Base-by-base conservation (phyloP, 2,329 filamentous ascomycete genomes). In the Dothiorella sarmentorum region DNA sequence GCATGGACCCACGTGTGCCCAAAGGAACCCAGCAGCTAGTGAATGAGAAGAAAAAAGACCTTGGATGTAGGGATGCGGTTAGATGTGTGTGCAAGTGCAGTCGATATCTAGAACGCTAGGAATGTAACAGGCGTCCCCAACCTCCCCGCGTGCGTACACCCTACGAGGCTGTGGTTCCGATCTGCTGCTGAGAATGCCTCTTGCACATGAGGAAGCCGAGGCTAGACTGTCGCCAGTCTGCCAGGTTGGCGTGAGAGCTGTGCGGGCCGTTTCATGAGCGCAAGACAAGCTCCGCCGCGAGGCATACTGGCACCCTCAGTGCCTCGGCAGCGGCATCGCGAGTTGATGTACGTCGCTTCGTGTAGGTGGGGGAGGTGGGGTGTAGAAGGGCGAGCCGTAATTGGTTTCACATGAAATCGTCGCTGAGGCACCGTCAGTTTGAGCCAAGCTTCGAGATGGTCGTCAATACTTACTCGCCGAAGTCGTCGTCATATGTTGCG, bases 401-500 rank as follows among this genome's bases (percentile, higher is more conserved):
- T 22, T 15, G 27, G 29, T 43, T 59, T 73, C 68, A 73, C 71
- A 73, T 73, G 59, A 73, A 73, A 61, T 73, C 70, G 53, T 73
- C 71, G 65, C 71, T 73, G 56, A 9, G 22, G 5, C 7, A 9
- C 24, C 9, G 61, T 73, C 63, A 73, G 67, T 57, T 58, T 6
- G 31, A 45, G 24, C 22, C 31, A 58, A 40, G 43, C 40, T 53
- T 56, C 26, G 22, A 35, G 26, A n/a, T 13, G 33, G 43, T 11
- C 35, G 17, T 18, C 15, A 51, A 58, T 27, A 61, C 91, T 81
- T 80, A 90, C 84, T 96, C 93, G 76, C 90, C 93, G 70, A 90
- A 90, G 61, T 90, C 89, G 57, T 91, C 88, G 27, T 90, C 89
- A 69, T 97, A 96, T 47, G 85, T 79, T 59, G 82, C 84, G n/a